Evolutionary conservation across 192 early-diverging fungal genomes (phyloP).

Genomic region (Dimargaris cristalligena): DNA sequence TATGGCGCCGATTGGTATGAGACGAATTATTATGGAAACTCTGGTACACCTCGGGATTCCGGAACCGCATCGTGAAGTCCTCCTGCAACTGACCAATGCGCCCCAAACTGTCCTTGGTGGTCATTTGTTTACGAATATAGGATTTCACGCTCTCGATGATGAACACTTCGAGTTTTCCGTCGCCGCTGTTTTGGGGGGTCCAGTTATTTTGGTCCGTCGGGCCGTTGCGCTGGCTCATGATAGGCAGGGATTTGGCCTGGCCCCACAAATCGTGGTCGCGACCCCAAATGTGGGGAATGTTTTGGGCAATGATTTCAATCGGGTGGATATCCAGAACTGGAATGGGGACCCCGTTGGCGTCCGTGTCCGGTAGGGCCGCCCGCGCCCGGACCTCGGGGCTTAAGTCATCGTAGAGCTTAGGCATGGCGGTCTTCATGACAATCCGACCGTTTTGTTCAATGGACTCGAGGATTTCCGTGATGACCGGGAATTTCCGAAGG

Average conservation of each 20-base stretch:
- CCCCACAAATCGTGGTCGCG: conserved; percentile 55
- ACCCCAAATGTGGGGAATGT: conserved; percentile 55
- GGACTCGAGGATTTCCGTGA: conserved; percentile 40
- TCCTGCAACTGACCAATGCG: conserved; percentile 50
- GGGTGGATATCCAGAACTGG: conserved; percentile 38
- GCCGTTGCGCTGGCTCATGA: conserved; percentile 27
- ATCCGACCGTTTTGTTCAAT: conserved; percentile 32
- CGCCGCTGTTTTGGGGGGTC: conserved; percentile 49
- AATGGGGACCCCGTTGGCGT: conserved; percentile 16
- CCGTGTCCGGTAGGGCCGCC: conserved; percentile 18
- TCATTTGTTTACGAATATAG: conserved; percentile 45
- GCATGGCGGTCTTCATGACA: conserved; percentile 21
- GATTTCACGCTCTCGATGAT: conserved; percentile 37
- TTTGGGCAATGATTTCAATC: conserved; percentile 54
- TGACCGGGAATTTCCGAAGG: conserved; percentile 36
- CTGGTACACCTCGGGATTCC: conserved; percentile 26
- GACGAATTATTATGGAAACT: conserved; percentile 15
- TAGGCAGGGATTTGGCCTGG: conserved; percentile 24
- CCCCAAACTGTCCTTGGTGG: conserved; percentile 35
- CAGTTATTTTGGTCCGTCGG: conserved; percentile 35
- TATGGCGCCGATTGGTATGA: conserved; percentile 17
- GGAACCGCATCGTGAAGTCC: conserved; percentile 36
- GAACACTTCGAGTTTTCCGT: conserved; percentile 50
- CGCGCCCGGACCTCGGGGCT: conserved; percentile 20
- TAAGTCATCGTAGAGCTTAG: conserved; percentile 20